Conservation (phyloP, 768 basidiomycete species). For the Heimioporus sp. region DNA sequence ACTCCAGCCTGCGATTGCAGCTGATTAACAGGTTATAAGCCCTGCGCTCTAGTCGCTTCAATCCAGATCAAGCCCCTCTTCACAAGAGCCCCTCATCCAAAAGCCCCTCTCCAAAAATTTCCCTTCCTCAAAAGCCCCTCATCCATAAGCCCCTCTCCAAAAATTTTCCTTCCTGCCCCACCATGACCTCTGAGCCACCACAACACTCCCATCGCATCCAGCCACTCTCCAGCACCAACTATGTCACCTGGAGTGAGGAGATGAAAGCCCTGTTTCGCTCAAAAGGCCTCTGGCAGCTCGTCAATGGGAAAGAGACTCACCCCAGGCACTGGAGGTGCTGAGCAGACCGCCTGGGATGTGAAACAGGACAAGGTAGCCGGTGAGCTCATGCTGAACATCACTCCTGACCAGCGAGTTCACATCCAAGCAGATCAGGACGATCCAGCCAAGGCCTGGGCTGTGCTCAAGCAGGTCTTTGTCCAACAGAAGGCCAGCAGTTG, state of each 20-base stretch:
- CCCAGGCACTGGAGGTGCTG: not conserved
- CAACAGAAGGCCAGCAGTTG: conserved; percentile 2
- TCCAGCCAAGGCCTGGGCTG: not conserved
- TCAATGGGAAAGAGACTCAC: not conserved
- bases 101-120: too few relatives aligned
- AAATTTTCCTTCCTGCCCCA: too few relatives aligned
- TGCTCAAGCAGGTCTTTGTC: not conserved
- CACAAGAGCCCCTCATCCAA: not conserved
- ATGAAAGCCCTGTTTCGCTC: conserved; percentile 1
- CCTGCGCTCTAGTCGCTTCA: not conserved
- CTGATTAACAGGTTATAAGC: not conserved
- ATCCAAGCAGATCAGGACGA: not conserved
- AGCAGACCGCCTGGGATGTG: not conserved
- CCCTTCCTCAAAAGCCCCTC: too few relatives aligned
- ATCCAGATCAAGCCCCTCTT: not conserved
- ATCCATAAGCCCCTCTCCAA: too few relatives aligned
- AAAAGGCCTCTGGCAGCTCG: not conserved
- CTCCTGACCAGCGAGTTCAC: not conserved
- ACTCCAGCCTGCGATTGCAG: not conserved
- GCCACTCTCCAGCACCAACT: not conserved
- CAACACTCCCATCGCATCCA: not conserved
- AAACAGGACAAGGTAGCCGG: conserved; percentile 3
- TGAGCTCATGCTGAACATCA: not conserved
- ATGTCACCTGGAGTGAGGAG: conserved; percentile 1
- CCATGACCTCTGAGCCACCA: not conserved